Base-by-base conservation (phyloP, 2,329 filamentous ascomycete genomes). In the Zymoseptoria brevis region DNA sequence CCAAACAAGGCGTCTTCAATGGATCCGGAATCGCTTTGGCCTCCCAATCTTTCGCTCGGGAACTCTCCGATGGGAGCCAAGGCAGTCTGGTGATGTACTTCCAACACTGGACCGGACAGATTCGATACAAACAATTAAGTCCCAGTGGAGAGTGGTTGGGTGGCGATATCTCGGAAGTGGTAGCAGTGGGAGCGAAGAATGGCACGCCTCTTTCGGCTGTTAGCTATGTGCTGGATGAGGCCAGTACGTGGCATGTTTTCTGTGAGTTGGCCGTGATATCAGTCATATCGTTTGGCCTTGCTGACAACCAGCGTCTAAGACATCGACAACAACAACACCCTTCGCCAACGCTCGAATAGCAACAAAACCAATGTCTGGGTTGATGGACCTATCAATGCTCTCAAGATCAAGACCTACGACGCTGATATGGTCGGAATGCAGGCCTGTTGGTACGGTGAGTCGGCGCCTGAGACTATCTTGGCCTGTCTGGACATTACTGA, bases 11-110 rank as follows among this genome's bases (percentile, higher is more conserved):
- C 19, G 76, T 75, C 5, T 78, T 77, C 68, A 79, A 79, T 58
- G 77, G 77, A n/a, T 75, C 75, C 13, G 77, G 77, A 9, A 75
- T 79, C 48, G 77, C 76, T 0, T 59, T 79, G 8, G 76, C 77
- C 19, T 74, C 74, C 6, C 75, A 77, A 50, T 77, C 75, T 0
- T 77, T 76, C 66, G 73, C 63, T 5, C 54, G 57, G 2, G 53
- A 64, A 21, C 57, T 67, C 8, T 26, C 70, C 26, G 66, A 67
- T 7, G 67, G 70, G 5, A 70, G 71, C 11, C 72, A 73, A 35
- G 74, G 75, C 3, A 70, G 70, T 11, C 72, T 78, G 6, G 75
- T 74, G 1, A 67, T 78, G 49, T 79, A 77, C 65, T 79, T 76
- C 61, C 77, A 79, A 60, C 75, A 79, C 61, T 70, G 73, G 24